These are phyloP conservation scores for Narthecium ossifragum DNA, from an alignment of 106 monocot species.

Conservation along the genomic window DNA sequence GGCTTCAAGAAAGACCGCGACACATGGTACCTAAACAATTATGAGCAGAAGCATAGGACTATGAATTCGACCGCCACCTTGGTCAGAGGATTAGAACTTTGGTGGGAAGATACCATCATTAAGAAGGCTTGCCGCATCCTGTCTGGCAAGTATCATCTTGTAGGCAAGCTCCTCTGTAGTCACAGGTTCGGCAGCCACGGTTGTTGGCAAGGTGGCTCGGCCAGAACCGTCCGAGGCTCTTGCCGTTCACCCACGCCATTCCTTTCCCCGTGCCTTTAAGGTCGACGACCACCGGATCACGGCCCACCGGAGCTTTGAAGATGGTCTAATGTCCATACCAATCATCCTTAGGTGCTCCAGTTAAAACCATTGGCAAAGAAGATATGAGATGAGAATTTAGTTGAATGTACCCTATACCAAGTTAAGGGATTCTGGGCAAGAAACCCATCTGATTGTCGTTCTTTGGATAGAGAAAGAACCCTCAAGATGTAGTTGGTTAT, in stretches of 20 bases:
- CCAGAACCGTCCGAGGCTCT: slow-evolving; percentile 56
- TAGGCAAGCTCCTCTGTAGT: slow-evolving; percentile 28
- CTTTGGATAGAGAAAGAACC: not conserved
- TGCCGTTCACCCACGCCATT: slow-evolving; percentile 49
- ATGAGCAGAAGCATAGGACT: not conserved
- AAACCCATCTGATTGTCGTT: slow-evolving; percentile 23
- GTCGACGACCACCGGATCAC: slow-evolving; percentile 50
- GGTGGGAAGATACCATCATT: slow-evolving; percentile 28
- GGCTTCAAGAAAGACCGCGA: slow-evolving; percentile 41
- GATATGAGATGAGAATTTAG: not conserved
- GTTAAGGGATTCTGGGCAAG: slow-evolving; percentile 52
- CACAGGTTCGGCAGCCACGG: slow-evolving; percentile 16
- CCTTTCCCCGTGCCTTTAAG: slow-evolving; percentile 51
- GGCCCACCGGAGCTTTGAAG: slow-evolving; percentile 46
- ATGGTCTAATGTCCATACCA: slow-evolving; percentile 24
- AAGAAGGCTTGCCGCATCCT: slow-evolving; percentile 38
- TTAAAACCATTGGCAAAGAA: not conserved
- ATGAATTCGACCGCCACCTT: not conserved
- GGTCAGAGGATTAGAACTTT: too few species aligned
- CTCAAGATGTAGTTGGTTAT: slow-evolving; percentile 6
- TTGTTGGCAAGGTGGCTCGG: slow-evolving; percentile 17
- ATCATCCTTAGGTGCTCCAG: not conserved
- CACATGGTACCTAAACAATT: slow-evolving; percentile 44
- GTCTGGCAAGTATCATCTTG: slow-evolving; percentile 22
- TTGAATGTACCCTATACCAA: slow-evolving; percentile 78